Percentiles rank a stretch among this genome's conserved stretches.
Evolutionary conservation across 1,284 basidiomycete genomes (phyloP).

Genomic region (Ceratobasidium theobromae): DNA sequence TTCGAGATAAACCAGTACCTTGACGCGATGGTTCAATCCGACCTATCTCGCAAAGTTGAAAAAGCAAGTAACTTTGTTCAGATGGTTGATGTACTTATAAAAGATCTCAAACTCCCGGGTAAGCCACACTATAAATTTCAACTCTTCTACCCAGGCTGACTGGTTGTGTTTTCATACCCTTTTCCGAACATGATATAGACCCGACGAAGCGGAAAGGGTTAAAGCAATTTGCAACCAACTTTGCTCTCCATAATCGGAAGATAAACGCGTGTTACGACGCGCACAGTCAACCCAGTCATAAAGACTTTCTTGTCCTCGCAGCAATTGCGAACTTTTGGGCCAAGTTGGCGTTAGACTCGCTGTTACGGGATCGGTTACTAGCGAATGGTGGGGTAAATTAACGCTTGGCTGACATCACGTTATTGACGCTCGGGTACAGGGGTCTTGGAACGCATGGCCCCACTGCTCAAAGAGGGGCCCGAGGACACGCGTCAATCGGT

Average conservation of each 20-base stretch:
- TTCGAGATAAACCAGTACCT: too few species aligned
- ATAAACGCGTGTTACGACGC: constrained; percentile 26
- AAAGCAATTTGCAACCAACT: constrained; percentile 15
- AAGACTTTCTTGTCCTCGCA: constrained; percentile 4
- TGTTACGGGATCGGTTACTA: constrained; percentile 14
- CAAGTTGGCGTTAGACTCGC: constrained; percentile 4
- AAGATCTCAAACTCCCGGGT: constrained; percentile 23
- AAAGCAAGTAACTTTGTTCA: not conserved
- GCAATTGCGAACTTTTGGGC: constrained; percentile 27
- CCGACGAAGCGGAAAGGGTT: constrained; percentile 23
- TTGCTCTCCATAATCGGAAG: not conserved
- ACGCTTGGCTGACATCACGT: not conserved
- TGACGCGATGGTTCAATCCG: constrained; percentile 17
- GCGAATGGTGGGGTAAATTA: constrained; percentile 1
- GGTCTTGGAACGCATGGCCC: constrained; percentile 11
- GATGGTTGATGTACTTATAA: constrained; percentile 12
- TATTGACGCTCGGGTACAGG: not conserved
- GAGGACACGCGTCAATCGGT: constrained; percentile 10
- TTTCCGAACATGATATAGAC: not conserved
- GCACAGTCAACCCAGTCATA: constrained; percentile 2
- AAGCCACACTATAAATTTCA: not conserved
- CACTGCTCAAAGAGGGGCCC: constrained; percentile 6
- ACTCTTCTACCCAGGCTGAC: not conserved
- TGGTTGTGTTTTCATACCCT: not conserved
- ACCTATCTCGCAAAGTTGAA: constrained; percentile 11